Evolutionary conservation across 2,329 filamentous ascomycete species (phyloP), one percentile per base, ranked within the genome.

Genomic region (Fusarium humuli): DNA sequence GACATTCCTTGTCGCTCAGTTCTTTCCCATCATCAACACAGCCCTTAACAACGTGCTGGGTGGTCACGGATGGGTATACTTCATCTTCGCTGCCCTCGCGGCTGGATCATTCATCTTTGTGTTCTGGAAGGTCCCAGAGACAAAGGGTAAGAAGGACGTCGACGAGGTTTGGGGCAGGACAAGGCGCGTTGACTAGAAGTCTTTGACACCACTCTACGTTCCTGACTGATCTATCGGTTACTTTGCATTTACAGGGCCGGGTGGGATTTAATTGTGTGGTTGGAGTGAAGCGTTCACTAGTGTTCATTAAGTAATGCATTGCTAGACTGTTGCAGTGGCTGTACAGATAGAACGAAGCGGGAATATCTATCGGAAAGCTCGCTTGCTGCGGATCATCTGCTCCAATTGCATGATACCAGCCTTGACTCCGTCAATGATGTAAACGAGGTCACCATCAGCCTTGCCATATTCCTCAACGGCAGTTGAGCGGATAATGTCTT

Each of bases 1-100:
- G 1, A 98, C 95, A 0, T 98, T 98, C 77, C 74, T 97, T 23
- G 94, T 99, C 4, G 94, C 95, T 0, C 94, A 98, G 75, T 97
- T 97, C 81, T 98, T 99, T 83, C 95, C 96, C 0, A 87, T 98
- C 22, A 80, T 97, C 65, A 97, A 97, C 77, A 87, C 89, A 45
- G 87, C 87, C 6, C 81, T 98, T 54, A 94, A 91, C 75, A 78
- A 81, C 1, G 75, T 80, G 5, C 78, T 90, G 13, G 88, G 92
- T 0, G 92, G 91, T 0, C 87, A 90, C 5, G 94, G 95, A 3
- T 92, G 91, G 83, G 92, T 96, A 0, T 99, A 97, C 78, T 97
- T 96, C 77, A 85, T 97, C n/a, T 99, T 99, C 79, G 90, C 94
- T 0, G 90, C 79, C 0, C 81, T 97, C 65, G 94, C 94, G 0